Percentiles rank a stretch among this genome's conserved stretches.
Conservation (phyloP, 2,329 filamentous ascomycete species). For the Calonectria pauciramosa region DNA sequence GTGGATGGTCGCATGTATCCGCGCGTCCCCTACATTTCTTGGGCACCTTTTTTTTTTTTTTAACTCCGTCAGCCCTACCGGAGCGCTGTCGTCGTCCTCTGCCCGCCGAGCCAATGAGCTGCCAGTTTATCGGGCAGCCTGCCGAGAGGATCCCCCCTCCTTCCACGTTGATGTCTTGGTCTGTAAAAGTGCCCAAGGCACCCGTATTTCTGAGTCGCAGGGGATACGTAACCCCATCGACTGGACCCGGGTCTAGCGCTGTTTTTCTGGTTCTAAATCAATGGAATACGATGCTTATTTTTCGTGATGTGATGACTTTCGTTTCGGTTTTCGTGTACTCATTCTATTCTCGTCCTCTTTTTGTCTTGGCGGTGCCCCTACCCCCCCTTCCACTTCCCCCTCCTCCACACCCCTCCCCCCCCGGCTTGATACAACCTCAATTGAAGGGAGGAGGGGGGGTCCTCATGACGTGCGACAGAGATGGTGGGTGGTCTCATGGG, state of each 20-base stretch:
- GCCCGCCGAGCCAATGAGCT: conserved; percentile 39
- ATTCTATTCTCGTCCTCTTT: neutral
- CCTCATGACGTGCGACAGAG: neutral
- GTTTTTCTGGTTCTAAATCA: neutral
- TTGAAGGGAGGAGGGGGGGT: neutral
- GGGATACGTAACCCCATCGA: conserved; percentile 41
- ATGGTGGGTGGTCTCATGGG: neutral
- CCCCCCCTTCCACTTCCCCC: no score
- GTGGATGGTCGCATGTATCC: conserved; percentile 34
- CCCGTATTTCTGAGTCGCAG: conserved; percentile 41
- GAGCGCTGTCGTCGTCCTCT: conserved; percentile 20
- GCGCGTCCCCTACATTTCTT: conserved; percentile 18
- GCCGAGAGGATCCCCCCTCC: conserved; percentile 14
- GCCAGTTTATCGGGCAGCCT: conserved; percentile 48
- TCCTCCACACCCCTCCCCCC: neutral
- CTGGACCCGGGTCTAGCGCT: neutral
- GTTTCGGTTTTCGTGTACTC: neutral
- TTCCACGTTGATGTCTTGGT: conserved; percentile 24
- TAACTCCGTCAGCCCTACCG: conserved; percentile 34
- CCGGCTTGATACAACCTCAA: neutral
- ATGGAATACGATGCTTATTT: conserved; percentile 24
- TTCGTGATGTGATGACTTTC: neutral
- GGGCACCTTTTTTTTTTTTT: neutral
- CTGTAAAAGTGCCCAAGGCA: conserved; percentile 44
- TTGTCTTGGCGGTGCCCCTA: neutral